These are phyloP conservation scores for Trichoderma koningiopsis DNA, from an alignment of 2,329 filamentous ascomycete genomes.

Conservation along the genomic window DNA sequence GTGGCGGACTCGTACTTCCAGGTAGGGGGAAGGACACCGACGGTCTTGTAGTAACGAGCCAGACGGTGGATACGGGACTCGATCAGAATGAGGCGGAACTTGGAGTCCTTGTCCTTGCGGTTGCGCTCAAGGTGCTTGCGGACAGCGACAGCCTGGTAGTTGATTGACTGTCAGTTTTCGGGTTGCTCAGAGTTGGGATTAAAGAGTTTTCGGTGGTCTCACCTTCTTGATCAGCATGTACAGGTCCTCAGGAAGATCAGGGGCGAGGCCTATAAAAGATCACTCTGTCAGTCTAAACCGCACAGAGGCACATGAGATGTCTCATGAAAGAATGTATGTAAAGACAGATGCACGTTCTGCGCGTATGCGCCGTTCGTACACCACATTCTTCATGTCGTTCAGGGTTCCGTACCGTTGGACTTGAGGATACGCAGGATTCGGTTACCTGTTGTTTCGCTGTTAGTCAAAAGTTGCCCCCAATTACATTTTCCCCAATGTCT, in stretches of 20 bases:
- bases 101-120: conserved; percentile 99
- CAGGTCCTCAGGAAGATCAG: conserved; percentile 98
- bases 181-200: not conserved
- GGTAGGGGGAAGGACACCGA: conserved; percentile 79
- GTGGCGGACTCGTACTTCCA: conserved; percentile 99
- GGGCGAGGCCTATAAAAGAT: conserved; percentile 85
- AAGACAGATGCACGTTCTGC: conserved; percentile 31
- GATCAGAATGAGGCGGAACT: conserved; percentile 99
- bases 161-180: not conserved
- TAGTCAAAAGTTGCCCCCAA: conserved; percentile 37
- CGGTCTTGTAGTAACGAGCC: conserved; percentile 99
- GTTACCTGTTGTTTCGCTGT: conserved; percentile 72
- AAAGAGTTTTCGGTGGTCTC: conserved; percentile 29
- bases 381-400: conserved; percentile 34
- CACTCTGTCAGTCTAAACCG: conserved; percentile 94
- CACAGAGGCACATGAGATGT: conserved; percentile 69
- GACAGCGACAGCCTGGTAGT: conserved; percentile 83
- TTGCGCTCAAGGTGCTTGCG: conserved; percentile 99
- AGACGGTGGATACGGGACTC: conserved; percentile 99
- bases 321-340: conserved; percentile 35
- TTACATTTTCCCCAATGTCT: not conserved
- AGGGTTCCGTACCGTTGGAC: conserved; percentile 79
- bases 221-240: conserved; percentile 99
- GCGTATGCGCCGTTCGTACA: conserved; percentile 25
- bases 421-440: conserved; percentile 99